Base-by-base conservation (phyloP, 1,284 basidiomycete species). In the Ceraceosorus guamensis region DNA sequence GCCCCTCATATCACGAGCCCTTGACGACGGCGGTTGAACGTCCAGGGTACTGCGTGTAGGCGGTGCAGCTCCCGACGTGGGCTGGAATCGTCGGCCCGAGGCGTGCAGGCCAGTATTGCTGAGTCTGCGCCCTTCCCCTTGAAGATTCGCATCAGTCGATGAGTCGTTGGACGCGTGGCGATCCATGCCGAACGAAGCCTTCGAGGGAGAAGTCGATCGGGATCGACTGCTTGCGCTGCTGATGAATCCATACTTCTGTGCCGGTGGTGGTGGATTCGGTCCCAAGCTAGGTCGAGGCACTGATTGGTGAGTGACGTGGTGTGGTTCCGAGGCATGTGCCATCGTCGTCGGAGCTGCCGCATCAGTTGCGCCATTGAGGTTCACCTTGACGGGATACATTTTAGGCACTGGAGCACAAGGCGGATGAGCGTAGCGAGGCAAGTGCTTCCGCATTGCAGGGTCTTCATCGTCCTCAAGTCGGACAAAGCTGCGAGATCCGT, bases 51-150 rank as follows among this genome's bases (percentile, higher is more conserved):
- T 60, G 3, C 57, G 46, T 4, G 65, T 66, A 5, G 65, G 67
- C 1, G 65, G 61, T 0, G 67, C 67, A 2, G 65, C 65, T 5
- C 67, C 67, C n/a, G 65, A 50, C 2, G 63, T 60, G 3, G 66
- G 53, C 18, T 66, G 64, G 52, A 65, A 71, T 1, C 53, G 56
- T 1, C 64, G 50, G 4, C 48, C 31, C 2, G 39, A 3, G 16
- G 50, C 5, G 4, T 34, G 5, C 6, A 50, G 4, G 2, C 16
- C 16, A 4, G 16, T 45, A n/a, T 46, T 6, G 13, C 41, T 37
- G 3, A 49, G 7, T 1, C 31, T n/a, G 16, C 16, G 30, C 45
- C 14, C 13, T 46, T n/a, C n/a, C 18, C 16, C 16, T n/a, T n/a
- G 18, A 10, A 24, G 8, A n/a, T 50, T 35, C 48, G 48, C 18